Percentiles rank a stretch among this genome's conserved stretches.
Conservation (phyloP, 1,284 basidiomycete species). For the Phlebopus sp. region DNA sequence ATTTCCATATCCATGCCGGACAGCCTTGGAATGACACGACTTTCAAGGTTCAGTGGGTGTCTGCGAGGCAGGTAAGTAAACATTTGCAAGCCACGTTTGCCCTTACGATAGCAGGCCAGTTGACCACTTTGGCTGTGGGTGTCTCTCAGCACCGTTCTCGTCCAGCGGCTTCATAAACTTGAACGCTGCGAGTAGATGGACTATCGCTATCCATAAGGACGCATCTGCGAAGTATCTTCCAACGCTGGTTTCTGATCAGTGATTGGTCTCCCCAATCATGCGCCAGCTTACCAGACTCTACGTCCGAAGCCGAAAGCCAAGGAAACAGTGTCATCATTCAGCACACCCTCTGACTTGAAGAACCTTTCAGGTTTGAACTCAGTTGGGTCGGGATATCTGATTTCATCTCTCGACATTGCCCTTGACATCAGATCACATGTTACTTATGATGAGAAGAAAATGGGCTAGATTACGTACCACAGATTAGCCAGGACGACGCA, state of each 20-base stretch:
- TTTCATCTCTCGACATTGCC: conserved; percentile 31
- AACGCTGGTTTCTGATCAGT: conserved; percentile 11
- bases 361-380: conserved; percentile 32
- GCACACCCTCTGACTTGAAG: conserved; percentile 20
- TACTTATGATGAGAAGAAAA: neutral
- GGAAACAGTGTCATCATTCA: conserved; percentile 26
- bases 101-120: conserved; percentile 31
- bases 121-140: conserved; percentile 27
- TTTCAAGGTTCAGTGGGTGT: conserved; percentile 28
- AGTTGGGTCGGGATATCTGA: conserved; percentile 23
- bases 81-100: neutral
- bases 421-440: conserved; percentile 10
- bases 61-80: conserved; percentile 9
- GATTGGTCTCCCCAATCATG: conserved; percentile 1
- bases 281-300: conserved; percentile 23
- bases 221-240: conserved; percentile 32
- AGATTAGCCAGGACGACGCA: conserved; percentile 30
- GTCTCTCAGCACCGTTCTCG: conserved; percentile 23
- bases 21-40: conserved; percentile 26
- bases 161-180: conserved; percentile 30
- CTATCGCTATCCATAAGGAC: conserved; percentile 32
- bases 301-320: conserved; percentile 32
- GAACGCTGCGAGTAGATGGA: conserved; percentile 30
- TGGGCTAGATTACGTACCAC: conserved; percentile 20
- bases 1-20: conserved; percentile 12